Evolutionary conservation across 1,139 yeast genomes (phyloP), one percentile per base, ranked within the genome.

Genomic region (Blastobotrys petasosporus): DNA sequence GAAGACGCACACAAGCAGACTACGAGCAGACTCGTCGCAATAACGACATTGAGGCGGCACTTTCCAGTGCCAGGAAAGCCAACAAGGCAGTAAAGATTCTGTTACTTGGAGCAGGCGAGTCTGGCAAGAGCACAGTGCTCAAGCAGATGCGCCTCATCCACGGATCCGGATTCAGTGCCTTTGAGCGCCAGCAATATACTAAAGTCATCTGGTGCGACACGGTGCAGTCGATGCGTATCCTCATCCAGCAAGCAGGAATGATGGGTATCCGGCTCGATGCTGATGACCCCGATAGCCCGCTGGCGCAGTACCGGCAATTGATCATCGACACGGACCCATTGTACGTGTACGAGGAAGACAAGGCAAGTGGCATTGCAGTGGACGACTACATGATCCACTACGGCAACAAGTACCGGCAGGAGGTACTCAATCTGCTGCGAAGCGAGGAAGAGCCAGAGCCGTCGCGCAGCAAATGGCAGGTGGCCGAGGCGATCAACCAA

Each of bases 201-300:
- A 90, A 87, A 54, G 86, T 92, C n/a, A 85, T 94, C 25, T 92
- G 97, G 96, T 85, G 85, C 28, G 97, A 92, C 65, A 80, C 94
- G 1, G 78, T 90, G 44, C 94, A 87, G 55, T 78, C 90, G 32
- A 90, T 92, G 95, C 82, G 85, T 61, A 81, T 82, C 28, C 69
- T 92, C 45, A 77, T 92, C 36, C 73, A 81, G 15, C 56, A 57
- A 42, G 65, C 66, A 17, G 46, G 46, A 9, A 38, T 39, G 15
- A 48, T 60, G 43, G 57, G 56, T 30, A 51, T 60, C 23, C 41
- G 35, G 15, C 51, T 61, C 23, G 61, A 58, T 40, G 51, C 57
- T 25, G 55, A 54, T 36, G 49, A 48, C 43, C 37, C 43, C 5
- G 45, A 37, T n/a, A 46, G 51, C 10, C 45, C 42, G 28, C 44